Base-by-base conservation (phyloP, 805 yeast genomes). In the Phaffomyces opuntiae region DNA sequence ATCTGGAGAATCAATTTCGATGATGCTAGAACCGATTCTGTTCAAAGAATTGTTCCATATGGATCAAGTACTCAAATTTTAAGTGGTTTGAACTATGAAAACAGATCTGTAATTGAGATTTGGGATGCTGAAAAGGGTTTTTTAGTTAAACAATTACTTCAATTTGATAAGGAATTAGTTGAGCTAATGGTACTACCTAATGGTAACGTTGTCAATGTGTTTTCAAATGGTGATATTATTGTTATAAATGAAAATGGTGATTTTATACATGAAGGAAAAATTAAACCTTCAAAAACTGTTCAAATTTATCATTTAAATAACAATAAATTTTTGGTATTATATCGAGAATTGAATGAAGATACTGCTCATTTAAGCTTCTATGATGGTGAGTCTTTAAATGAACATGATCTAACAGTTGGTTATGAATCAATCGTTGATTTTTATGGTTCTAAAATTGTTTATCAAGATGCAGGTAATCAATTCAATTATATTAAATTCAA, bases 1-100 rank as follows among this genome's bases (percentile, higher is more conserved):
- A 41, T 59, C 14, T 65, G 72, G 65, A 63, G 69, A 49, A 52
- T 58, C 11, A 54, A 49, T 12, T 46, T 66, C 14, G 53, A 51
- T 19, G 53, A 50, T 13, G 35, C 51, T 32, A 49, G 49, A 5
- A 29, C 36, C 4, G 61, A 50, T 32, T 53, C 51, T 8, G 44
- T 50, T 40, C 47, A 48, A 14, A 43, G 36, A 17, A 21, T 56
- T 19, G 38, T 44, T 5, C 19, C 46, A 2, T 48, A 53, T 24
- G 48, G 45, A 7, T 42, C 48, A 3, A 35, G 45, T 9, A 36
- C 12, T 29, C 31, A 47, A 3, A 43, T 49, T 1, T 43, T 50
- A 7, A 55, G 55, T 8, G 66, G 59, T 2, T 53, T 62, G 24
- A 56, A 56, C 40, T 46, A 46, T 34, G 39, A 6, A 9, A 48